Conservation (phyloP, 441 rosid genomes). For the Erysimum pusillum region DNA sequence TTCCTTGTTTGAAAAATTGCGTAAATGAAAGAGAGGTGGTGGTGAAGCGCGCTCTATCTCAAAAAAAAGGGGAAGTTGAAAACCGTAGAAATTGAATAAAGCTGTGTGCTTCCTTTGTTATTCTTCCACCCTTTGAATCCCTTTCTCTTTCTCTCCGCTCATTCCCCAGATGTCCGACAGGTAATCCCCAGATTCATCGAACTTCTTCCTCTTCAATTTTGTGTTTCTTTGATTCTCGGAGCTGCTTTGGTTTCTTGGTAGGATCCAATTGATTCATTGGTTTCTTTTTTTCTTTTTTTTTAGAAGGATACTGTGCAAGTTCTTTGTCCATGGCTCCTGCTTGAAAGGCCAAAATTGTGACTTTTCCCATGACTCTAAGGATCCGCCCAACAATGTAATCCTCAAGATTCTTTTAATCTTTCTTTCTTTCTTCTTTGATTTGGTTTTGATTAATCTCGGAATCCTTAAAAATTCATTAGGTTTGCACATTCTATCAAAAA, state of each 20-base stretch:
- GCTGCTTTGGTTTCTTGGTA: conserved; percentile 4
- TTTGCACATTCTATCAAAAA: conserved; percentile 93
- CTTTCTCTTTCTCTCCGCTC: conserved; percentile 9
- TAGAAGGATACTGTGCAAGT: conserved; percentile 87
- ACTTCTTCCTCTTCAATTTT: neutral
- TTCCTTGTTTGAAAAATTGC: too few relatives aligned
- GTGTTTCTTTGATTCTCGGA: neutral
- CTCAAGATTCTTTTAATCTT: conserved; percentile 14
- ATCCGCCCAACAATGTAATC: conserved; percentile 73
- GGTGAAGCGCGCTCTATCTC: conserved; percentile 39
- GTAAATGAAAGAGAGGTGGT: conserved; percentile 20
- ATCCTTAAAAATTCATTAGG: conserved; percentile 44
- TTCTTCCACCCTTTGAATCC: conserved; percentile 23
- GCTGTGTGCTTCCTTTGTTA: conserved; percentile 28
- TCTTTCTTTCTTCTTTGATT: neutral
- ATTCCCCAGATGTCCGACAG: conserved; percentile 47
- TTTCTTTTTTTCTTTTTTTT: neutral
- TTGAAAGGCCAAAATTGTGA: conserved; percentile 95
- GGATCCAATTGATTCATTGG: neutral
- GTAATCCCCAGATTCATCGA: neutral
- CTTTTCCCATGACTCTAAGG: conserved; percentile 87
- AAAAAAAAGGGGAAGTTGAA: conserved; percentile 7
- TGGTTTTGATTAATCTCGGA: neutral
- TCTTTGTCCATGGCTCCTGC: conserved; percentile 93
- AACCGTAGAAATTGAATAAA: conserved; percentile 35